Percentiles rank a stretch among this genome's conserved stretches.
These are phyloP conservation scores for Globisporangium mamillatum DNA, from an alignment of 352 stramenopile species.

Conservation along the genomic window DNA sequence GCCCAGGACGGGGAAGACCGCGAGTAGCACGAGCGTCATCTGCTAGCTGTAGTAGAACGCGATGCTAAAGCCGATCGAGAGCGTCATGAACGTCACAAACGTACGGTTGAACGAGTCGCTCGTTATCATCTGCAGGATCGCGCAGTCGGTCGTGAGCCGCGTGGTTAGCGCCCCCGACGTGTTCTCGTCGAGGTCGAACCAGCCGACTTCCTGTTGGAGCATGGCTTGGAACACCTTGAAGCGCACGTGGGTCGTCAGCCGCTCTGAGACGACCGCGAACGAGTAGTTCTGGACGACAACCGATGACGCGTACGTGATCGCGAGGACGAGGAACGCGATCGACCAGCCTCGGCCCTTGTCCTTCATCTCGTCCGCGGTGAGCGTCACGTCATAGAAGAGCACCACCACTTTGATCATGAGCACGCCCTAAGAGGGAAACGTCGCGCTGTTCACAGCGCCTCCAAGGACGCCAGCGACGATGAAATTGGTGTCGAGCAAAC, in stretches of 20 bases:
- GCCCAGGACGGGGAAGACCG: constrained; percentile 19
- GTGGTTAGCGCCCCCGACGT: constrained; percentile 52
- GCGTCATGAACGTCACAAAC: constrained; percentile 49
- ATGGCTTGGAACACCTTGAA: constrained; percentile 43
- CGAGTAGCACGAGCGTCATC: constrained; percentile 45
- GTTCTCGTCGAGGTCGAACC: constrained; percentile 66
- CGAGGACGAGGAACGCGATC: constrained; percentile 33
- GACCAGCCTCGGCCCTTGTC: constrained; percentile 29
- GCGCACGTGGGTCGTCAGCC: constrained; percentile 45
- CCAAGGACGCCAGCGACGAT: constrained; percentile 32
- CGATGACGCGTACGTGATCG: constrained; percentile 30
- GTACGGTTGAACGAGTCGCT: constrained; percentile 57
- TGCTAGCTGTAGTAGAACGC: constrained; percentile 54
- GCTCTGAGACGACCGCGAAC: constrained; percentile 48
- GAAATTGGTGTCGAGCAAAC: constrained; percentile 36
- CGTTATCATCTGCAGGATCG: constrained; percentile 70
- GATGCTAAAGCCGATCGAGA: constrained; percentile 39
- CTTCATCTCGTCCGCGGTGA: constrained; percentile 39
- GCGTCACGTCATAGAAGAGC: constrained; percentile 42
- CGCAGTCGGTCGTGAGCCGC: constrained; percentile 65
- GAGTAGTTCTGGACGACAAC: constrained; percentile 46
- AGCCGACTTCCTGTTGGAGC: constrained; percentile 68
- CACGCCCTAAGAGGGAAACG: constrained; percentile 45
- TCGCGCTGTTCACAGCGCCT: constrained; percentile 31
- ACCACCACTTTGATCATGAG: constrained; percentile 48